phyloP scores from a whole-genome alignment of 2,329 filamentous ascomycete species.

The Bipolaris sorokiniana region DNA sequence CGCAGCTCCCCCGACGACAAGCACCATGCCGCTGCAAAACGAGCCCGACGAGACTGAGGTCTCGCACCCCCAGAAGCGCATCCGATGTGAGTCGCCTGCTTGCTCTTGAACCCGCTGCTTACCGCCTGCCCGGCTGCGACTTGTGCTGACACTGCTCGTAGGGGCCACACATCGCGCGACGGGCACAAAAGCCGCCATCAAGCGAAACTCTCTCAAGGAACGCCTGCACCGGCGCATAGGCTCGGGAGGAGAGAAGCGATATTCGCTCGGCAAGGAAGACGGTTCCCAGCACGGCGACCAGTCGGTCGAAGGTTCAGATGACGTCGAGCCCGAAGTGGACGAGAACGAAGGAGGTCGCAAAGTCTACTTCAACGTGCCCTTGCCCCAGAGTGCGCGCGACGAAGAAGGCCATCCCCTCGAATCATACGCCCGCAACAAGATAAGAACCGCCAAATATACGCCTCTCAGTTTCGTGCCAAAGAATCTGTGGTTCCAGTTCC shows the following conservation, averaged over 20 bases:
- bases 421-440: constrained; percentile 88
- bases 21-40: constrained; percentile 24
- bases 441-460: constrained; percentile 96
- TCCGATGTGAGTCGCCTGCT: constrained; percentile 64
- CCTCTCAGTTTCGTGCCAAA: constrained; percentile 94
- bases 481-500: constrained; percentile 97
- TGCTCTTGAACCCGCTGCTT: neutral
- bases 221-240: constrained; percentile 69
- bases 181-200: constrained; percentile 74
- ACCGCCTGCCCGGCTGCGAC: neutral
- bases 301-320: constrained; percentile 48
- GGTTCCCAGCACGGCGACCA: constrained; percentile 50
- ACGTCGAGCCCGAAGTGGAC: constrained; percentile 50
- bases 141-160: constrained; percentile 14
- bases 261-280: constrained; percentile 50
- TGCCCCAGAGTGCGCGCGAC: constrained; percentile 77
- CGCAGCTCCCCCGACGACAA: constrained; percentile 32
- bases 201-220: constrained; percentile 82
- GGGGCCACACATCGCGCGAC: constrained; percentile 90
- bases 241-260: constrained; percentile 69
- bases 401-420: constrained; percentile 76
- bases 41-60: constrained; percentile 56
- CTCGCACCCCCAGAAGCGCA: constrained; percentile 72
- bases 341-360: constrained; percentile 54
- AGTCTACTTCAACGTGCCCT: constrained; percentile 84